phyloP scores from a whole-genome alignment of 2,329 filamentous ascomycete species.

The Cladosporium austrohemisphaericum region DNA sequence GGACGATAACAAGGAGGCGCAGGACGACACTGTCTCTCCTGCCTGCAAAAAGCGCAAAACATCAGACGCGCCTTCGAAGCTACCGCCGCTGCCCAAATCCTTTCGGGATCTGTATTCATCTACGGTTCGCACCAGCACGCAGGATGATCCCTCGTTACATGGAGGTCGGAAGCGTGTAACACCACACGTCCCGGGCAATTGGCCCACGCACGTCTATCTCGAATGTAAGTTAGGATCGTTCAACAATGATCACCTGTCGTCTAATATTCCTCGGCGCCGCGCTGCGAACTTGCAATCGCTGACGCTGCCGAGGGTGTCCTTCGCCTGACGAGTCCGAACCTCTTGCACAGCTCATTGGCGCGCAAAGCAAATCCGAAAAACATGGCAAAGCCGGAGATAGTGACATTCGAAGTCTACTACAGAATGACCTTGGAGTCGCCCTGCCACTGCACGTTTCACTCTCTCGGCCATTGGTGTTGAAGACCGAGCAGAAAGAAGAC shows the following conservation, averaged over 20 bases:
- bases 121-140: constrained; percentile 69
- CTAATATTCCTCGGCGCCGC: background rate
- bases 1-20: constrained; percentile 23
- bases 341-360: constrained; percentile 39
- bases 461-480: constrained; percentile 73
- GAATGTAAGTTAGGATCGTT: constrained; percentile 72
- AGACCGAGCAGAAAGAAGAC: constrained; percentile 64
- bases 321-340: constrained; percentile 42
- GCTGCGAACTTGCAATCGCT: constrained; percentile 15
- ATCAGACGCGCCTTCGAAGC: constrained; percentile 11
- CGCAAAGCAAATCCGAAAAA: background rate
- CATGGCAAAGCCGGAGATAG: background rate
- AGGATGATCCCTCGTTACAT: constrained; percentile 80
- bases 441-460: constrained; percentile 87
- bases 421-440: constrained; percentile 71
- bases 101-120: constrained; percentile 92
- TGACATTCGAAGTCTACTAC: constrained; percentile 63
- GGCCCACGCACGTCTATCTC: constrained; percentile 88
- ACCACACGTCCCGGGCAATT: constrained; percentile 83
- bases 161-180: constrained; percentile 76
- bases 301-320: constrained; percentile 52
- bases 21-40: constrained; percentile 1
- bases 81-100: constrained; percentile 63
- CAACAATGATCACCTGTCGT: too few species aligned
- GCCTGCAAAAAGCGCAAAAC: constrained; percentile 26